phyloP scores from a whole-genome alignment of 192 early-diverging fungal genomes.

The Podila clonocystis region DNA sequence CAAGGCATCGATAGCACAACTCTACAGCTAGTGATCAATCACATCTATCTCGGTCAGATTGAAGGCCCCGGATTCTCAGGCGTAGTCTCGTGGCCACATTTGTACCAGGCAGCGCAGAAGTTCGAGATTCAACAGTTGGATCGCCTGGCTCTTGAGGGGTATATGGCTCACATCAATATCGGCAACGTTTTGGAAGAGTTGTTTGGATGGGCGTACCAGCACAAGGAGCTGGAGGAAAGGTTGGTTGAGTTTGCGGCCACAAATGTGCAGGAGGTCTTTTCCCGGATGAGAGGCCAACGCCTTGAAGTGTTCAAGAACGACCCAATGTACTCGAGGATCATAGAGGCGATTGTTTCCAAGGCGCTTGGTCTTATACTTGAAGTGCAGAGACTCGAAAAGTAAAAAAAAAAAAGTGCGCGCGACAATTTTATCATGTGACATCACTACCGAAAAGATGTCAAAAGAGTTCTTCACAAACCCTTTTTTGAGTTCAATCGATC shows the following conservation, averaged over 20 bases:
- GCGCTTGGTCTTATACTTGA: no score
- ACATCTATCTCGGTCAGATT: conserved; percentile 12
- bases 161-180: neutral
- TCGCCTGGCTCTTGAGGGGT: neutral
- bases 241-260: neutral
- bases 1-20: neutral
- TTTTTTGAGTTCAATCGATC: no score
- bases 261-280: neutral
- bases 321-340: neutral
- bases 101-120: conserved; percentile 11
- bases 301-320: neutral
- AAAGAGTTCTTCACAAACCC: no score
- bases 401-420: no score
- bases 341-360: no score
- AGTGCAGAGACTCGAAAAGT: no score
- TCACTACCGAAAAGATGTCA: no score
- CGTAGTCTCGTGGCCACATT: conserved; percentile 6
- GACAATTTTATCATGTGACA: no score
- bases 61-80: conserved; percentile 16
- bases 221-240: conserved; percentile 8
- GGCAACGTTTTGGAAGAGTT: neutral
- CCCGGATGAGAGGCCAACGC: neutral
- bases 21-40: conserved; percentile 19
- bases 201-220: conserved; percentile 21
- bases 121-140: conserved; percentile 1